Percentiles rank a stretch among this genome's conserved stretches.
These are phyloP conservation scores for Ilyonectria robusta DNA, from an alignment of 2,329 filamentous ascomycete genomes.

Conservation along the genomic window DNA sequence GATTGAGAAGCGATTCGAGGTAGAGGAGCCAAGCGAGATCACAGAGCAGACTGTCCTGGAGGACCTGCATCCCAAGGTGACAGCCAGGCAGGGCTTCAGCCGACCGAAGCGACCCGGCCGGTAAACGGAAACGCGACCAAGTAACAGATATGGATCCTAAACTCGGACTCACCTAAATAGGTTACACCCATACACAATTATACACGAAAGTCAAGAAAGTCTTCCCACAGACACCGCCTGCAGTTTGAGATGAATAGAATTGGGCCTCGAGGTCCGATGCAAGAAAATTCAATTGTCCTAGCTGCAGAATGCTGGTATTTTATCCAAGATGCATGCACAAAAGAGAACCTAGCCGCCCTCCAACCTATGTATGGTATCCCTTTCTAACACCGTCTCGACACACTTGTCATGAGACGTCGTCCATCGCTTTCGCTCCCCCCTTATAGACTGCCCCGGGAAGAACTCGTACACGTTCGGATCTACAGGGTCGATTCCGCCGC, in stretches of 20 bases:
- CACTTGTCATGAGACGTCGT: slow-evolving; percentile 17
- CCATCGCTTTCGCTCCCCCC: slow-evolving; percentile 10
- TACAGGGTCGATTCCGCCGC: slow-evolving; percentile 37
- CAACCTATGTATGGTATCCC: slow-evolving; percentile 47
- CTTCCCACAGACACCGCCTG: not conserved
- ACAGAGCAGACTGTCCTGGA: slow-evolving; percentile 75
- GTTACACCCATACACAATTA: slow-evolving; percentile 6
- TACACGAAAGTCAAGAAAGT: slow-evolving; percentile 7
- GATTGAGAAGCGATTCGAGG: slow-evolving; percentile 79
- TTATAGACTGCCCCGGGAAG: slow-evolving; percentile 9
- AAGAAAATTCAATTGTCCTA: slow-evolving; percentile 46
- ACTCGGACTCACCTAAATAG: not conserved
- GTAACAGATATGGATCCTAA: slow-evolving; percentile 9
- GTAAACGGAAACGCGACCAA: slow-evolving; percentile 49
- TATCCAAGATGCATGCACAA: slow-evolving; percentile 47
- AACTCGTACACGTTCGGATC: slow-evolving; percentile 18
- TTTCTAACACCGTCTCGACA: slow-evolving; percentile 37
- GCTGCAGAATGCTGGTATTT: slow-evolving; percentile 49
- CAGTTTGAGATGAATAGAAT: slow-evolving; percentile 32
- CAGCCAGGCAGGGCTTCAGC: slow-evolving; percentile 78
- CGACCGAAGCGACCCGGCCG: slow-evolving; percentile 85
- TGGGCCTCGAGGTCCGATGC: slow-evolving; percentile 28
- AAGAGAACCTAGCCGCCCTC: slow-evolving; percentile 43
- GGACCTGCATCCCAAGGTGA: slow-evolving; percentile 78
- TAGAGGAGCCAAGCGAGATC: slow-evolving; percentile 78